Evolutionary conservation across 108 stramenopile genomes (phyloP), one percentile per base, ranked within the genome.

Genomic region (Stephanodiscus triporus): DNA sequence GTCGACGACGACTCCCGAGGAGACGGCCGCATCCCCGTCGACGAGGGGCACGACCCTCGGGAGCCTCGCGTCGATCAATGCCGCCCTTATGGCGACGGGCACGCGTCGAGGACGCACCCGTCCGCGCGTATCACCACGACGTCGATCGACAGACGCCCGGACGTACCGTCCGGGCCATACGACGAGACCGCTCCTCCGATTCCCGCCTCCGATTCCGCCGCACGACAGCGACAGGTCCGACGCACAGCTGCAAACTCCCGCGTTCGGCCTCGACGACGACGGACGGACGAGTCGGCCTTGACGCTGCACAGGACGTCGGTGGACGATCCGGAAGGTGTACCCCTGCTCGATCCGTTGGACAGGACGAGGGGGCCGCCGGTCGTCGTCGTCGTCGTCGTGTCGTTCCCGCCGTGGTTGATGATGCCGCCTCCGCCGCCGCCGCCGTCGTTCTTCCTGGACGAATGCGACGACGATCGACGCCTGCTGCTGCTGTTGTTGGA

Each of bases 101-200:
- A 84, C 26, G 75, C 80, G 70, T 92, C 91, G 38, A 88, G 85
- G n/a, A n/a, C n/a, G n/a, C n/a, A n/a, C n/a, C n/a, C n/a, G n/a
- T n/a, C n/a, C n/a, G n/a, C n/a, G n/a, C n/a, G n/a, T n/a, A n/a
- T n/a, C n/a, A n/a, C n/a, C n/a, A n/a, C n/a, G n/a, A n/a, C n/a
- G n/a, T n/a, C n/a, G n/a, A n/a, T n/a, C n/a, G n/a, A n/a, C n/a
- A n/a, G n/a, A n/a, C n/a, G n/a, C n/a, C n/a, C n/a, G n/a, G n/a
- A n/a, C n/a, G n/a, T n/a, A n/a, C n/a, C n/a, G n/a, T n/a, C n/a
- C n/a, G n/a, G n/a, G n/a, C 53, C 78, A 78, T n/a, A 89, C 64
- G n/a, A 83, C 86, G 14, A 92, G 48, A 77, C 29, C 76, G 73
- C 1, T 88, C 38, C 50, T 86, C 66, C 23, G 71, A 72, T 63